Evolutionary conservation across 2,329 filamentous ascomycete genomes (phyloP), one percentile per base, ranked within the genome.

Genomic region (Paraconiothyrium brasiliense): DNA sequence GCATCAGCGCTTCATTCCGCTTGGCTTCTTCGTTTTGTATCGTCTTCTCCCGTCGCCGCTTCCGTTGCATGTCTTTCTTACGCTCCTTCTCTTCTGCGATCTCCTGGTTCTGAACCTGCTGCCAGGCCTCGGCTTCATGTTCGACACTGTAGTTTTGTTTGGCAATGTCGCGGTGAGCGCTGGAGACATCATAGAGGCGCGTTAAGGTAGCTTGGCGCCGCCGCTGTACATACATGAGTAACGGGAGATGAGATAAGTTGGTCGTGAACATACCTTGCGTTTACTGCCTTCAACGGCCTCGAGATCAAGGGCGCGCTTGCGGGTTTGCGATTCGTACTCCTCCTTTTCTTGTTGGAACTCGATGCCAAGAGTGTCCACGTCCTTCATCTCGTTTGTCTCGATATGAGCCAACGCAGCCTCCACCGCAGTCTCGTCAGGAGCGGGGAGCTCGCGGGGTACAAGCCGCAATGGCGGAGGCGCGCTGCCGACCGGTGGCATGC

Each of bases 31-130:
- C 94, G 71, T 96, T 91, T 7, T 93, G 94, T 62, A 96, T 91
- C 4, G 93, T 93, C 84, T 97, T 97, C 78, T 98, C 94, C 20
- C 95, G 91, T 47, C 95, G 90, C 62, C 95, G 89, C 83, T 98
- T 99, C 66, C 95, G 91, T 78, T 99, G 95, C 93, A 99, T 98
- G 75, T 99, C 95, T 83, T 99, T 99, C 84, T 99, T 99, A 67
- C 95, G 92, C 80, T 99, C 95, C 82, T 99, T 99, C 79, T 99
- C 95, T 63, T 94, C 93, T 63, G 91, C 91, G 8, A 97, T 85
- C 77, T 97, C 94, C 67, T 93, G 92, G 64, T 93, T 91, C 68
- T 95, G 92, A 2, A 98, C 94, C 71, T 97, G 91, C 57, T 91
- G 87, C 62, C 94, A 86, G 1, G 95, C 94, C 44, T 91, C 89